These are phyloP conservation scores for Scheffersomyces lignicola DNA, from an alignment of 1,139 yeast species.

Conservation along the genomic window DNA sequence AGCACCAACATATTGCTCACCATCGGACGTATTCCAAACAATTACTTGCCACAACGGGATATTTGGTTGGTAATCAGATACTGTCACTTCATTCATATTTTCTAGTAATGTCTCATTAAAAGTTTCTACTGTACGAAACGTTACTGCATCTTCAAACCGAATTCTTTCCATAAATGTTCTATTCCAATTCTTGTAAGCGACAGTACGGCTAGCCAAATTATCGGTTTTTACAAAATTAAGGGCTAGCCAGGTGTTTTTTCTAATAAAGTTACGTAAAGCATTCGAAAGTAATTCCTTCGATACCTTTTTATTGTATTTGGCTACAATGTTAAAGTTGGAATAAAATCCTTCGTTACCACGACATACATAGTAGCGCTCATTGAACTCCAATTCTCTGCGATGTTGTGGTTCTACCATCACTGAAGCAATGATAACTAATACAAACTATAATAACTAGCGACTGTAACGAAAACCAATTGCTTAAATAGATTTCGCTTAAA, in stretches of 20 bases:
- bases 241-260: conserved; percentile 22
- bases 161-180: conserved; percentile 20
- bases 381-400: conserved; percentile 14
- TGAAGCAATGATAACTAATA: no score
- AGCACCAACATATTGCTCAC: conserved; percentile 23
- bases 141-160: conserved; percentile 28
- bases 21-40: conserved; percentile 19
- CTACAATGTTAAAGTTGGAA: conserved; percentile 30
- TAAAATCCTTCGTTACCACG: conserved; percentile 23
- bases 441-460: no score
- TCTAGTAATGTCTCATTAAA: conserved; percentile 18
- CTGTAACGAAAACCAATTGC: no score
- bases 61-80: conserved; percentile 15
- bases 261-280: conserved; percentile 24
- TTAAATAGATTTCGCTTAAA: no score
- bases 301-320: conserved; percentile 20
- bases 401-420: conserved; percentile 7
- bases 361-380: conserved; percentile 29
- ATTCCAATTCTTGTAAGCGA: conserved; percentile 17
- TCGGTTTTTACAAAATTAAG: conserved; percentile 18
- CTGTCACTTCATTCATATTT: conserved; percentile 15
- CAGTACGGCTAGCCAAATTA: conserved; percentile 3
- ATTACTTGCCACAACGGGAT: conserved; percentile 35
- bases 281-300: conserved; percentile 21
- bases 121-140: conserved; percentile 12